Conservation (phyloP, 1,284 basidiomycete genomes). For the Cerrena zonata region DNA sequence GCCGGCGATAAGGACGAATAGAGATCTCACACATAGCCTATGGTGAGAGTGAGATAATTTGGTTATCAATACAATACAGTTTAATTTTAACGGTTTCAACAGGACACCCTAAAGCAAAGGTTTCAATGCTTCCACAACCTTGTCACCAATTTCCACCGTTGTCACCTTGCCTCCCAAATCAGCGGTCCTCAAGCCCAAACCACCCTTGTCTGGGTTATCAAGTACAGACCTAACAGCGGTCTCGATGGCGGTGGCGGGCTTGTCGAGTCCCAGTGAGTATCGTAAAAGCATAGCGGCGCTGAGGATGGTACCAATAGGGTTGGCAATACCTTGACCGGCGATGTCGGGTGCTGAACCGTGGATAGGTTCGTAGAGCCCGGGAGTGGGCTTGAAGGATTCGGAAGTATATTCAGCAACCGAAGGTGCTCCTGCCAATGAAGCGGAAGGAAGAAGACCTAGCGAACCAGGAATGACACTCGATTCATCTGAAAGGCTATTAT, state of each 20-base stretch:
- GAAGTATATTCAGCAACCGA: slow-evolving; percentile 51
- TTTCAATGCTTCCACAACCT: slow-evolving; percentile 74
- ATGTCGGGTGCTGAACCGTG: slow-evolving; percentile 96
- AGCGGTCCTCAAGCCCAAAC: slow-evolving; percentile 75
- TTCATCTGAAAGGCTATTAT: slow-evolving; percentile 83
- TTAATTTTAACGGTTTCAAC: not conserved
- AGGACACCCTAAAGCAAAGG: slow-evolving; percentile 39
- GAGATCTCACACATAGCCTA: too few relatives aligned
- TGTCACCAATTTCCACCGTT: slow-evolving; percentile 81
- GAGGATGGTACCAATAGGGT: slow-evolving; percentile 95
- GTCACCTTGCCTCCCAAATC: slow-evolving; percentile 81
- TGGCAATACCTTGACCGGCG: slow-evolving; percentile 90
- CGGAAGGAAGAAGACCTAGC: slow-evolving; percentile 91
- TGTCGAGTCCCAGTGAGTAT: slow-evolving; percentile 87
- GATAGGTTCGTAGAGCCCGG: slow-evolving; percentile 94
- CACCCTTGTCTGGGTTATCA: slow-evolving; percentile 69
- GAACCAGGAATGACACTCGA: slow-evolving; percentile 97
- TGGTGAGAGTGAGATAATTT: too few relatives aligned
- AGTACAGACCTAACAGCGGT: slow-evolving; percentile 83
- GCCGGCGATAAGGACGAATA: too few relatives aligned
- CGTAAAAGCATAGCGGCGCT: slow-evolving; percentile 92
- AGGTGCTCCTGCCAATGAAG: slow-evolving; percentile 89
- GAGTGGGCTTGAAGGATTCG: slow-evolving; percentile 65
- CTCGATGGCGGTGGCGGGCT: slow-evolving; percentile 82
- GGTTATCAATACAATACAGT: too few relatives aligned